Percentiles rank a stretch among this genome's conserved stretches.
phyloP scores from a whole-genome alignment of 129 eudicot genomes.

The Calendula officinalis region DNA sequence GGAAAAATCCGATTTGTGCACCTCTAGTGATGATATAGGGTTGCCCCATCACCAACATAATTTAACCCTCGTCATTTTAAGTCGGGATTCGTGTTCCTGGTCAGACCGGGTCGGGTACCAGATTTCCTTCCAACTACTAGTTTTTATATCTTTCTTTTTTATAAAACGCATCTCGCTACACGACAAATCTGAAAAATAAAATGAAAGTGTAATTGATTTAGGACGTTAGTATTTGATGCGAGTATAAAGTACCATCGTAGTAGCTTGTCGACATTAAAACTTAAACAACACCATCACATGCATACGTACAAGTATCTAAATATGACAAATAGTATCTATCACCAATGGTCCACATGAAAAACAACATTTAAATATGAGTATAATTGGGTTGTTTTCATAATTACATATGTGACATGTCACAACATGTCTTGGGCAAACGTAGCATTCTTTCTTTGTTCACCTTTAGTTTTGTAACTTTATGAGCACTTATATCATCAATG shows the following conservation, averaged over 20 bases:
- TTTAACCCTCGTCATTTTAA: no score
- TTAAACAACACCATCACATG: conserved; percentile 8
- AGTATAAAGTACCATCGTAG: neutral
- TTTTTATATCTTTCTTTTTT: no score
- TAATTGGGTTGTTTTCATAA: neutral
- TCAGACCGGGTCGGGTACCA: no score
- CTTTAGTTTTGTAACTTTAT: neutral
- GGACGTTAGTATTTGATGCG: neutral
- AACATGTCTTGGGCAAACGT: neutral
- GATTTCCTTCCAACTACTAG: no score
- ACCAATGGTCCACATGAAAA: neutral
- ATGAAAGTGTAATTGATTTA: no score
- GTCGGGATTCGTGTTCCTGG: no score
- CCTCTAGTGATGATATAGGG: no score
- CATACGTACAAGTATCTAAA: neutral
- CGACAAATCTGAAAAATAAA: no score
- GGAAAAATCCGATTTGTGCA: no score
- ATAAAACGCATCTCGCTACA: no score
- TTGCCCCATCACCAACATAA: no score
- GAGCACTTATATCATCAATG: neutral
- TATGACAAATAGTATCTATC: conserved; percentile 5
- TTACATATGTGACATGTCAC: conserved; percentile 1
- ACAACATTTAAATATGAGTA: neutral
- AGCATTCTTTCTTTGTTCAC: neutral
- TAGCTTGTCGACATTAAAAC: conserved; percentile 2